Evolutionary conservation across 2,329 filamentous ascomycete species (phyloP), one percentile per base, ranked within the genome.

Genomic region (Talaromyces sp.): DNA sequence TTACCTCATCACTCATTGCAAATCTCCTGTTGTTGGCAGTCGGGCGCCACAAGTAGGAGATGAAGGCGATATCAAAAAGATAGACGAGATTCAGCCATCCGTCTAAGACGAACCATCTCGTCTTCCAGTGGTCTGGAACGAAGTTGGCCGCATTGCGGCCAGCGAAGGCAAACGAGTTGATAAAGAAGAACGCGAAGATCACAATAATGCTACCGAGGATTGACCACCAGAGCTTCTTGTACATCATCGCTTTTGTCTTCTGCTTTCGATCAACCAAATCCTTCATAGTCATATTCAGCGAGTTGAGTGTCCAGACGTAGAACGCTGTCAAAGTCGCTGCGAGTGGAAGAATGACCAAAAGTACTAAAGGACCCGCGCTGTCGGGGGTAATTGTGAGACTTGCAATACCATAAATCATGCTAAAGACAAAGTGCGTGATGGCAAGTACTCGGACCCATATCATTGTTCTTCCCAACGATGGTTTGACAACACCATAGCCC

Each of bases 261-360:
- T 99, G 95, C 79, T 97, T 97, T 69, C 95, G 89, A 73, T 97
- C 92, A 63, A 90, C 85, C n/a, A 99, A 85, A 73, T 98, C 94
- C 79, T 97, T 98, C 82, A 98, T 94, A 0, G 95, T 99, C 65
- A 90, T 84, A 77, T 94, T 97, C 65, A 99, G 85, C 24, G 93
- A 96, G 81, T 97, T 98, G 69, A 99, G 84, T 0, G 95, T 99
- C 95, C 95, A 99, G 67, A 99, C 91, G 78, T 99, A 99, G 79
- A 99, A 99, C 11, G 91, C 93, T 19, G 95, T 99, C 68, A 99
- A 81, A 0, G 95, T 97, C 56, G 87, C 93, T 3, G 94, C 93
- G 24, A 99, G 85, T 0, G 95, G 95, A 16, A 99, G 85, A 33
- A 99, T 93, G 70, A 99, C 93, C 58, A 99, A 87, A 5, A 99